Base-by-base conservation (phyloP, 2,329 filamentous ascomycete species). In the Clathrospora elynae region DNA sequence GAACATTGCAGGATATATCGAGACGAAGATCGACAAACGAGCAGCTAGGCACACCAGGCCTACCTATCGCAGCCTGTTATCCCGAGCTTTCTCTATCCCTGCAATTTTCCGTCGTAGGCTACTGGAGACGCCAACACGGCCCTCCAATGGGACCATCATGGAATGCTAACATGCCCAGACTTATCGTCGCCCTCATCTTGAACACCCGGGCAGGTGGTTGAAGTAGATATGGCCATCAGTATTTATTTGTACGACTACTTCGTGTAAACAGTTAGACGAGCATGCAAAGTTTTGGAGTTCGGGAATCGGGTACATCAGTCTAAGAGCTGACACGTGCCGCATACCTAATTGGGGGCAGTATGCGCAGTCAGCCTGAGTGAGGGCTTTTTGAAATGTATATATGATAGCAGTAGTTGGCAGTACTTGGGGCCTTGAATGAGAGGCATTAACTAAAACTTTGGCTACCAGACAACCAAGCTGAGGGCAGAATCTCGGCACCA, bases 131-230 rank as follows among this genome's bases (percentile, higher is more conserved):
- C 20, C 10, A 6, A 6, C 20, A 6, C 6, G 6, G 3, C 17
- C 9, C 5, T 18, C 11, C 12, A 12, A 34, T 8, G 28, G 11
- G 6, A 16, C 3, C 12, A 9, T 14, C 14, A 20, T n/a, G 26
- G 29, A 6, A 8, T 20, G 33, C 59, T 64, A 39, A 64, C 48
- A 3, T 25, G 3, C 6, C 8, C 59, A 95, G 90, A 31, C 82
- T 96, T 56, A 96, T 96, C 67, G 91, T 96, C 49, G 90, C 88
- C 43, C 82, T 96, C 29, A 92, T 96, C 66, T 81, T 96, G 66
- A 95, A 96, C 81, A 93, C 89, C 51, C 90, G 90, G 77, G 85
- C 80, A 76, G 84, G 79, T 74, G 82, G 80, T 45, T 74, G 63
- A 68, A 48, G 18, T 29, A 19, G 24, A 28, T 22, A 25, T 13